A percentile compares a stretch with the other conserved stretches of the same genome.
Conservation (phyloP, 148 eudicot species). For the Silene latifolia region DNA sequence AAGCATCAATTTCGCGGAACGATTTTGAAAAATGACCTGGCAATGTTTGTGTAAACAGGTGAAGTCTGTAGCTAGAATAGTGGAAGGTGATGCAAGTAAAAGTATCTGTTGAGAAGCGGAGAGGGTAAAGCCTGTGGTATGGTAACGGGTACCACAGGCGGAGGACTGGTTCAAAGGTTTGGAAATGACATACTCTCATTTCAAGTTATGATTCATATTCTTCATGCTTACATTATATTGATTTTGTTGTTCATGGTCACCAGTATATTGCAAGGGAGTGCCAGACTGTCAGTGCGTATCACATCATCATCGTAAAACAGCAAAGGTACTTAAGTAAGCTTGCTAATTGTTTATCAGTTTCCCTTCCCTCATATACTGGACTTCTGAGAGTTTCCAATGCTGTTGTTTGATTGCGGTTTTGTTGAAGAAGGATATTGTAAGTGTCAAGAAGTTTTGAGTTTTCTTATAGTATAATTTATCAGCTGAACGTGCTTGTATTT, state of each 20-base stretch:
- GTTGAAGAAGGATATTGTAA: slow-evolving; percentile 16
- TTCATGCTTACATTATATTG: not conserved
- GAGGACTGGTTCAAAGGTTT: slow-evolving; percentile 77
- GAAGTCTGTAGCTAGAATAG: slow-evolving; percentile 61
- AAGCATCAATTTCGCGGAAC: not conserved
- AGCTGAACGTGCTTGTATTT: too few relatives aligned
- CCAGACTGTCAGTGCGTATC: slow-evolving; percentile 54
- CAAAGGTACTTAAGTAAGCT: slow-evolving; percentile 46
- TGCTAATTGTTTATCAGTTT: not conserved
- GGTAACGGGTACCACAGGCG: slow-evolving; percentile 78
- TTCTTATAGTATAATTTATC: too few relatives aligned
- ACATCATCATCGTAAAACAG: slow-evolving; percentile 68
- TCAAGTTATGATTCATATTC: not conserved
- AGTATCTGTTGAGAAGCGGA: slow-evolving; percentile 85
- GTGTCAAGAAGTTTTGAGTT: not conserved
- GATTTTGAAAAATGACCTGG: not conserved
- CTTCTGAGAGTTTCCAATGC: slow-evolving; percentile 6
- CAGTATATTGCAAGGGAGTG: slow-evolving; percentile 75
- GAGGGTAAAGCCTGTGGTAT: slow-evolving; percentile 79
- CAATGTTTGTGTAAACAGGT: slow-evolving; percentile 37
- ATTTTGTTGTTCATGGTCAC: not conserved
- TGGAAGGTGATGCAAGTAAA: slow-evolving; percentile 76
- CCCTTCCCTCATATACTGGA: too few relatives aligned
- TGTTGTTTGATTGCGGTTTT: slow-evolving; percentile 30
- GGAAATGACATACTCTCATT: not conserved